Conservation (phyloP, 805 yeast genomes). For the Saccharomycopsis sp. region DNA sequence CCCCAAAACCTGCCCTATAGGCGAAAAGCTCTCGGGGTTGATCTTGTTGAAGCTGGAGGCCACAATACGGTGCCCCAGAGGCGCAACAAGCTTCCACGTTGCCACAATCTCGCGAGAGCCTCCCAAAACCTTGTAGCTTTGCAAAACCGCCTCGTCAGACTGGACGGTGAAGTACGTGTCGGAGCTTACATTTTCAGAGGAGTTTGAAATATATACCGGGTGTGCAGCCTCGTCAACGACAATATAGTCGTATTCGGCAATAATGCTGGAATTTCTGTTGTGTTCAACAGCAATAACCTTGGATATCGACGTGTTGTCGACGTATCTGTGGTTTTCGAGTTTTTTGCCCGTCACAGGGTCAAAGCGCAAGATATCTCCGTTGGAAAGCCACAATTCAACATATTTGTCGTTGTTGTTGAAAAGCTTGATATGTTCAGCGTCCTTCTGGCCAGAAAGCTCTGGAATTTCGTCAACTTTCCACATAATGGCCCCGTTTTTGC, state of each 20-base stretch:
- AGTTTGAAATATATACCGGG: neutral
- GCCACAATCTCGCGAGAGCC: conserved; percentile 21
- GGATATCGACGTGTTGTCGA: conserved; percentile 21
- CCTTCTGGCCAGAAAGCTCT: neutral
- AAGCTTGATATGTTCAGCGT: neutral
- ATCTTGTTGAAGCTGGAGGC: conserved; percentile 37
- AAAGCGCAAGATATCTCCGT: conserved; percentile 27
- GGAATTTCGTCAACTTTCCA: conserved; percentile 33
- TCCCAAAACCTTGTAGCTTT: conserved; percentile 23
- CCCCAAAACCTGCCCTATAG: conserved; percentile 61
- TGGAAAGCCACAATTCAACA: conserved; percentile 24
- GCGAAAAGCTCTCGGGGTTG: conserved; percentile 40
- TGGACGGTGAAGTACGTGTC: conserved; percentile 26
- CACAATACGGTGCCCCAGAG: conserved; percentile 26
- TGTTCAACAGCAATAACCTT: conserved; percentile 6
- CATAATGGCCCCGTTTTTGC: conserved; percentile 31
- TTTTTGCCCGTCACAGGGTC: conserved; percentile 15
- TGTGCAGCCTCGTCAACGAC: conserved; percentile 15
- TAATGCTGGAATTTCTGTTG: conserved; percentile 17
- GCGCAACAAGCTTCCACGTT: conserved; percentile 35
- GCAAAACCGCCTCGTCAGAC: conserved; percentile 23
- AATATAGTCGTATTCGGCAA: conserved; percentile 20
- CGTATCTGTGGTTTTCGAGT: neutral
- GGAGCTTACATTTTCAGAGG: conserved; percentile 23
- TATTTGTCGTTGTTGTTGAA: conserved; percentile 22